Base-by-base conservation (phyloP, 2,329 filamentous ascomycete species). In the Verticillium klebahnii region DNA sequence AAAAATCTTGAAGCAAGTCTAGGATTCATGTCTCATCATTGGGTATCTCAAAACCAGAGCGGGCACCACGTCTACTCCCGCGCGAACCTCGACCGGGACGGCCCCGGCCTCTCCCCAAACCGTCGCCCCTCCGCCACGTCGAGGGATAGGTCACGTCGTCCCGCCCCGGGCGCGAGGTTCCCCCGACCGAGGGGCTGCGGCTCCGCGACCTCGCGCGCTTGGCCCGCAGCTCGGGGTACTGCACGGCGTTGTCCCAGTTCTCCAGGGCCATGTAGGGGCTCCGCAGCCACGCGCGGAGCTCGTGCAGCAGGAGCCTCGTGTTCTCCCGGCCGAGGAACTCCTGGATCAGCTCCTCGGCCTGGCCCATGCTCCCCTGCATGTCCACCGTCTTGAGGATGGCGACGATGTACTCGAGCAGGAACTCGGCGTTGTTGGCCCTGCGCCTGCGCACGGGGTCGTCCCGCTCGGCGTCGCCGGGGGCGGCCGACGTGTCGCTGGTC, bases 371-470 rank as follows among this genome's bases (percentile, higher is more conserved):
- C 4, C 87, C 90, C 74, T 92, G 92, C 5, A 93, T 82, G 69
- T 97, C 92, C 17, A 95, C 86, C 0, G 87, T 91, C 72, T 91
- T 93, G 62, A 97, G 76, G 25, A 97, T 90, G 11, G 90, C 89
- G 50, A 97, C 77, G 60, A 96, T 86, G 72, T 96, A 97, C 69
- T 96, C 91, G 11, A 97, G 82, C 12, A 97, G 74, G 65, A 93
- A 96, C 70, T 96, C 93, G 8, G 89, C 85, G 69, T 93, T 94
- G 66, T 85, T 88, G 5, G 83, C 83, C 50, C 85, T 60, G 19
- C 64, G 63, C 14, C 61, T 61, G 17, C 60, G 56, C 14, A 60
- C 54, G 5, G 64, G 64, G 32, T 65, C 64, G 32, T 65, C 64
- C 23, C 57, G 52, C 8, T 45, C 40, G n/a, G 25, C 12, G 54